Percentiles rank a stretch among this genome's conserved stretches.
These are phyloP conservation scores for Erysimum cheiranthoides DNA, from an alignment of 345 rosid genomes.

Conservation along the genomic window DNA sequence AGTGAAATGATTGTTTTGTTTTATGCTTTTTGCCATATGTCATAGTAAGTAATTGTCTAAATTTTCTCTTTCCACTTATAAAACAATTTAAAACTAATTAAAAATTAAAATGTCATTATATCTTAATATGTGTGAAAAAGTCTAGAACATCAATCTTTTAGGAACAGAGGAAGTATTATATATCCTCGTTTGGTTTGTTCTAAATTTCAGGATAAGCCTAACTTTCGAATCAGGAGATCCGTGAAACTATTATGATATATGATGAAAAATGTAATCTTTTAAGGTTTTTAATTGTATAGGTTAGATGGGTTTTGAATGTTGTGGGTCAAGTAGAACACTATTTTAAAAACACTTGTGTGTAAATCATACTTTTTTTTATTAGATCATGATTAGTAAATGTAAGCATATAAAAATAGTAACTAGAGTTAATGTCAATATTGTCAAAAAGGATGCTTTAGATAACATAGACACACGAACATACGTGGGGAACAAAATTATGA, in stretches of 20 bases:
- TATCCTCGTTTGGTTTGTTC: slow-evolving; percentile 24
- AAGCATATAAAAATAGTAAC: not conserved
- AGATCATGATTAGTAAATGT: slow-evolving; percentile 9
- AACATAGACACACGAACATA: slow-evolving; percentile 37
- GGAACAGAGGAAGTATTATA: no score
- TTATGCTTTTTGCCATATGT: no score
- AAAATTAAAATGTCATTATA: no score
- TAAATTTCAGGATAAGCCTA: slow-evolving; percentile 19
- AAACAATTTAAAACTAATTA: no score
- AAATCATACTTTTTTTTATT: not conserved
- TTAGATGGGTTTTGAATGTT: slow-evolving; percentile 6
- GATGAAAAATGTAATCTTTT: slow-evolving; percentile 43
- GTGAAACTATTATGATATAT: not conserved
- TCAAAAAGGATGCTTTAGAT: slow-evolving; percentile 31
- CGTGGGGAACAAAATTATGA: slow-evolving; percentile 47
- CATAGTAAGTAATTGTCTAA: no score
- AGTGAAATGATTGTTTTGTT: no score
- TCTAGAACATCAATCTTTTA: no score
- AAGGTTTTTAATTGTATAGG: slow-evolving; percentile 11
- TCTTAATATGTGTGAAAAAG: no score
- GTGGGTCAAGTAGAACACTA: slow-evolving; percentile 6
- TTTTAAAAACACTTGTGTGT: not conserved
- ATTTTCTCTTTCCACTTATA: no score
- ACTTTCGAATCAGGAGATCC: slow-evolving; percentile 24
- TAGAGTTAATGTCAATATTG: slow-evolving; percentile 16